phyloP scores from a whole-genome alignment of 805 yeast species.

The Candida vartiovaarae region DNA sequence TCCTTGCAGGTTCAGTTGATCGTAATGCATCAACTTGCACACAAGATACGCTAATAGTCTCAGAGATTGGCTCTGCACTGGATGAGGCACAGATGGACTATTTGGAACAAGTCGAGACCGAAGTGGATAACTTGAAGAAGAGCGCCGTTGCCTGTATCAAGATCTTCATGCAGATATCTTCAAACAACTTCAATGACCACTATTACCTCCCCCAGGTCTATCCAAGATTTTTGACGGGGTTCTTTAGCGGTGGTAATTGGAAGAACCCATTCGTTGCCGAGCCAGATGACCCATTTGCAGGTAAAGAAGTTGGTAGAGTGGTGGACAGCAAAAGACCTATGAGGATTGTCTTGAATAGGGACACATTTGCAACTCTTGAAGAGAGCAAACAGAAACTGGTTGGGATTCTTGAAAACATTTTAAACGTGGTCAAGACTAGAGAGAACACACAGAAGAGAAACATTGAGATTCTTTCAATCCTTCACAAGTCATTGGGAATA shows the following conservation, averaged over 20 bases:
- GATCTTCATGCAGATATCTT: conserved; percentile 24
- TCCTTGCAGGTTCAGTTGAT: conserved; percentile 27
- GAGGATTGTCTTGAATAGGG: conserved; percentile 44
- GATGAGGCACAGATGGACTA: conserved; percentile 20
- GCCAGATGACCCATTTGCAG: conserved; percentile 22
- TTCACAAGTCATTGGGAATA: conserved; percentile 46
- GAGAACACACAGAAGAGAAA: conserved; percentile 36
- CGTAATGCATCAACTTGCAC: conserved; percentile 3
- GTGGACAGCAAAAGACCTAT: conserved; percentile 24
- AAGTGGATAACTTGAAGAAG: conserved; percentile 30
- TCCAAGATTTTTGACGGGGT: conserved; percentile 60
- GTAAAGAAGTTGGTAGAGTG: conserved; percentile 20
- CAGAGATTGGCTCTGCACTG: neutral
- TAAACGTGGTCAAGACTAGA: conserved; percentile 35
- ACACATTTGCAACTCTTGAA: conserved; percentile 34
- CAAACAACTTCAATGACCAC: conserved; percentile 24
- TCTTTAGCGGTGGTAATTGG: conserved; percentile 77
- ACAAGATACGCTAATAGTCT: conserved; percentile 3
- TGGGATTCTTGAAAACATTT: conserved; percentile 34
- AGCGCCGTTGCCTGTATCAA: conserved; percentile 24
- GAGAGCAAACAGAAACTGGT: conserved; percentile 32
- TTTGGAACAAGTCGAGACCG: conserved; percentile 32
- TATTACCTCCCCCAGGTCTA: conserved; percentile 49
- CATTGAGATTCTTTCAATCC: conserved; percentile 42
- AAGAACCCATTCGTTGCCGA: conserved; percentile 56